A percentile compares a stretch with the other conserved stretches of the same genome.
Evolutionary conservation across 2,329 filamentous ascomycete genomes (phyloP).

Genomic region (Aspergillus oerlinghausenensis): DNA sequence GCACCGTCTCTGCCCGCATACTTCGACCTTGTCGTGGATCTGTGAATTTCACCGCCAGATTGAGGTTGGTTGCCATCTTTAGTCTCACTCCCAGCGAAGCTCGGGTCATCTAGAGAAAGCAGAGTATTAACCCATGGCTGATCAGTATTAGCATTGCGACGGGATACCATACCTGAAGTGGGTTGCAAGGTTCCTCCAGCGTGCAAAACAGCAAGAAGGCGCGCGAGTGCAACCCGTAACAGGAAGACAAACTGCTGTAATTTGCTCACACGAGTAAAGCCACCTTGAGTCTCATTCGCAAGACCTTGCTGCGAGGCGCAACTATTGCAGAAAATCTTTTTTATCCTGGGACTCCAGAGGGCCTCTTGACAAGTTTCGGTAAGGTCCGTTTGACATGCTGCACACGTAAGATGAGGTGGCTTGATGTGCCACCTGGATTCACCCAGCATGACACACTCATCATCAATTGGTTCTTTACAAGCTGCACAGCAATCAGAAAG

Average conservation of each 20-base stretch:
- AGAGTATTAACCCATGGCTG: not conserved
- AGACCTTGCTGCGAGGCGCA: constrained; percentile 54
- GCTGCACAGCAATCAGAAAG: constrained; percentile 78
- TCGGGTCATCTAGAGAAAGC: constrained; percentile 58
- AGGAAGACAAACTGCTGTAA: constrained; percentile 93
- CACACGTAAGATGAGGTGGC: constrained; percentile 62
- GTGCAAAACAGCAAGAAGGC: constrained; percentile 80
- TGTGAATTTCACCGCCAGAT: constrained; percentile 47
- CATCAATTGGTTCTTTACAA: constrained; percentile 86
- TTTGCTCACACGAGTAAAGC: constrained; percentile 73
- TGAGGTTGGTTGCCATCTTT: constrained; percentile 58
- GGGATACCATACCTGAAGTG: constrained; percentile 51
- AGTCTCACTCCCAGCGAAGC: constrained; percentile 61
- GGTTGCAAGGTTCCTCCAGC: constrained; percentile 76
- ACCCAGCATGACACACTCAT: constrained; percentile 75
- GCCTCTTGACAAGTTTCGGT: constrained; percentile 65
- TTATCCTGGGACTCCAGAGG: constrained; percentile 63
- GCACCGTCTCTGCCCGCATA: constrained; percentile 58
- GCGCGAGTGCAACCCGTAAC: constrained; percentile 82
- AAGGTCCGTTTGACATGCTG: constrained; percentile 69
- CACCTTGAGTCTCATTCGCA: constrained; percentile 53
- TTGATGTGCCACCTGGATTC: constrained; percentile 78
- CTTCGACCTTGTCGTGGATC: constrained; percentile 67
- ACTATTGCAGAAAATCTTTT: constrained; percentile 65
- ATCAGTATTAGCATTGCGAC: constrained; percentile 2